Conservation (phyloP, 495 filamentous ascomycete genomes). For the Hyaloscypha bicolor region DNA sequence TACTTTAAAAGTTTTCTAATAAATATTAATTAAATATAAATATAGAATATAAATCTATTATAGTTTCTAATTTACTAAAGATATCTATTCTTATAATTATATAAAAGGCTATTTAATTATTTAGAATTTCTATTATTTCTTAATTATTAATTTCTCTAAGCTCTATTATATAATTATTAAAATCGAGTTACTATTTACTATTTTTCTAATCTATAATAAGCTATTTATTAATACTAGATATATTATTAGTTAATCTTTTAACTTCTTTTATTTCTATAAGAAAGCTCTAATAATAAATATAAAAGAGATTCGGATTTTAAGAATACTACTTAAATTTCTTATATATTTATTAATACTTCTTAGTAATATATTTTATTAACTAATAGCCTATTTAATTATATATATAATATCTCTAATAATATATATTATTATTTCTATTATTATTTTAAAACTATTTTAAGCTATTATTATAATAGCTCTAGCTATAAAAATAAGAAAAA, state of each 20-base stretch:
- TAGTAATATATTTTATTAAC: not conserved
- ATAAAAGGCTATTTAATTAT: not conserved
- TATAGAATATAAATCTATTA: not conserved
- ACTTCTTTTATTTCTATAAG: constrained; percentile 1
- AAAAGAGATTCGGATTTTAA: not conserved
- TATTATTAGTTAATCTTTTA: not conserved
- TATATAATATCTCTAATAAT: not conserved
- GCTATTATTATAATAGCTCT: not conserved
- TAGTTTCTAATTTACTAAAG: not conserved
- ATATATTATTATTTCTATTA: not conserved
- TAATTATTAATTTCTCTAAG: not conserved
- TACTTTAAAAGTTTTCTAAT: not conserved
- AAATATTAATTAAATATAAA: not conserved
- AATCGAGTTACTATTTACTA: not conserved
- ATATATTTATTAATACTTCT: not conserved
- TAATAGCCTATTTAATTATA: constrained; percentile 2
- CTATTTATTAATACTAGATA: not conserved
- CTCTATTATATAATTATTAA: not conserved
- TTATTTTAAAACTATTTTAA: not conserved
- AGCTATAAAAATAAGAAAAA: not conserved
- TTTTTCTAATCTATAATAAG: not conserved
- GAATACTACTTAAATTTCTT: not conserved
- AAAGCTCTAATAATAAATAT: not conserved
- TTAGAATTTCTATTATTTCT: not conserved
- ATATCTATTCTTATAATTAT: constrained; percentile 4